A percentile compares a stretch with the other conserved stretches of the same genome.
Evolutionary conservation across 2,329 filamentous ascomycete genomes (phyloP).

Genomic region (Paradendryphiella salina): DNA sequence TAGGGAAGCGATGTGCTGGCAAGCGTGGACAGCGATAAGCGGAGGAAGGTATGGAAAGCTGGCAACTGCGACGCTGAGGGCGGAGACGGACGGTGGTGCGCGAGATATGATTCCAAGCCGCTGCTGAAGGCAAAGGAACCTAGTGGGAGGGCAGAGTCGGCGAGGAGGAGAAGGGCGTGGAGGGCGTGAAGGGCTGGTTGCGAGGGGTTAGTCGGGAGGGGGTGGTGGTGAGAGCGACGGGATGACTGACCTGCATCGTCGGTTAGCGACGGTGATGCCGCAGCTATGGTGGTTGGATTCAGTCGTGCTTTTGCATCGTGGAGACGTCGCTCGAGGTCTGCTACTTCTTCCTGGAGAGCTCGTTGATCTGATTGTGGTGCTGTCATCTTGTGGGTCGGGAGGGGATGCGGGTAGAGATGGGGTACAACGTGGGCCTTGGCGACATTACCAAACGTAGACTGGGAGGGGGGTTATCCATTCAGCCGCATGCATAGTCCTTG

Average conservation of each 20-base stretch:
- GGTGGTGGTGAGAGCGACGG: slow-evolving; percentile 1
- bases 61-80: slow-evolving; percentile 39
- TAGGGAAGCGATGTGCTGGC: slow-evolving; percentile 75
- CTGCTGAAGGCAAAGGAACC: slow-evolving; percentile 88
- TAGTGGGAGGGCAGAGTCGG: slow-evolving; percentile 79
- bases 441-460: slow-evolving; percentile 18
- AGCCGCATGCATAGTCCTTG: slow-evolving; percentile 1
- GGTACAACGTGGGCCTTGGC: slow-evolving; percentile 25
- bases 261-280: slow-evolving; percentile 15
- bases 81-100: slow-evolving; percentile 58
- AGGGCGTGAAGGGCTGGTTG: too few relatives aligned
- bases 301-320: slow-evolving; percentile 54
- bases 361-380: slow-evolving; percentile 26
- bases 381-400: slow-evolving; percentile 31
- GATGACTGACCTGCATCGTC: slow-evolving; percentile 24
- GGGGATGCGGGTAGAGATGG: slow-evolving; percentile 14
- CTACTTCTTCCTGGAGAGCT: slow-evolving; percentile 58
- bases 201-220: too few relatives aligned
- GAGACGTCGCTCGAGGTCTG: slow-evolving; percentile 59
- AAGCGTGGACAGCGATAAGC: slow-evolving; percentile 70
- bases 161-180: slow-evolving; percentile 75
- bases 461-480: neutral
- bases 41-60: slow-evolving; percentile 68
- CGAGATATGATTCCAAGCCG: slow-evolving; percentile 79
- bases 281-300: slow-evolving; percentile 33